Percentiles rank a stretch among this genome's conserved stretches.
These are phyloP conservation scores for Clonostachys rosea DNA, from an alignment of 2,329 filamentous ascomycete species.

Conservation along the genomic window DNA sequence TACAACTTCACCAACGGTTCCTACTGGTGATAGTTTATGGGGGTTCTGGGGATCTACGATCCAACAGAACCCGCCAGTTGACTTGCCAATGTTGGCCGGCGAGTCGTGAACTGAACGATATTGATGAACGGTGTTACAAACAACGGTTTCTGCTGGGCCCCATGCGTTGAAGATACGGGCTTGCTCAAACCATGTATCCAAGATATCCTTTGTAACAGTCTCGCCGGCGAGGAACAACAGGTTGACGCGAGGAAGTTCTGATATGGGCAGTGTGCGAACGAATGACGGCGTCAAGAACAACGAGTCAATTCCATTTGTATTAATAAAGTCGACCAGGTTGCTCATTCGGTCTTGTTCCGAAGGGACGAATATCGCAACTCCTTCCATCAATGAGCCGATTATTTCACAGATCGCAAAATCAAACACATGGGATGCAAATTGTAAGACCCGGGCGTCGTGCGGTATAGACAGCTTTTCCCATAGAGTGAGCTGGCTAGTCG, in stretches of 20 bases:
- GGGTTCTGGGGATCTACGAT: slow-evolving; percentile 9
- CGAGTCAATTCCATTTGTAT: slow-evolving; percentile 8
- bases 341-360: slow-evolving; percentile 31
- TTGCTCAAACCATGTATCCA: slow-evolving; percentile 4
- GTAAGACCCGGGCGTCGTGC: slow-evolving; percentile 17
- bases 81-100: slow-evolving; percentile 1
- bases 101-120: not conserved
- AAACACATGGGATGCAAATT: slow-evolving; percentile 1
- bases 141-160: slow-evolving; percentile 3
- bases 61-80: slow-evolving; percentile 5
- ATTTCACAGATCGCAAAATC: slow-evolving; percentile 11
- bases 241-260: not conserved
- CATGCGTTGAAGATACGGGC: slow-evolving; percentile 4
- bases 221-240: slow-evolving; percentile 5
- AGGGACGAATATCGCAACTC: slow-evolving; percentile 23
- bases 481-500: not conserved
- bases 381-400: slow-evolving; percentile 9
- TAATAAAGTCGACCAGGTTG: slow-evolving; percentile 15
- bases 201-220: slow-evolving; percentile 3
- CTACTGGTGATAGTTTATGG: slow-evolving; percentile 10
- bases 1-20: slow-evolving; percentile 18
- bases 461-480: not conserved
- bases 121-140: slow-evolving; percentile 4
- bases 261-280: not conserved
- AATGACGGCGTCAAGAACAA: slow-evolving; percentile 6